These are phyloP conservation scores for Blastocystis sp. DNA, from an alignment of 352 stramenopile species.

Conservation along the genomic window DNA sequence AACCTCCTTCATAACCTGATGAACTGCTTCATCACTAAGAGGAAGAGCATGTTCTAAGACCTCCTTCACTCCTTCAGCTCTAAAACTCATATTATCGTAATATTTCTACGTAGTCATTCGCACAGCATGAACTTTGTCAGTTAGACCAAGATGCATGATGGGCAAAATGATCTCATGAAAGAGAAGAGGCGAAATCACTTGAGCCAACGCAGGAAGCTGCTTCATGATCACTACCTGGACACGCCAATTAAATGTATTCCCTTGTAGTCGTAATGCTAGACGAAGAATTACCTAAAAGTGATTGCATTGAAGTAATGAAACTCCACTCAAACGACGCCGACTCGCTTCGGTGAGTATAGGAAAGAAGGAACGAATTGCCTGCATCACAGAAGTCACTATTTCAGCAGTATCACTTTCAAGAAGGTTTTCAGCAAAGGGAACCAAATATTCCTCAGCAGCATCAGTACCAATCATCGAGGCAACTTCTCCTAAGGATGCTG, in stretches of 20 bases:
- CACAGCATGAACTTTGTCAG: neutral
- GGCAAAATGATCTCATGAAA: neutral
- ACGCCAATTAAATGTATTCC: constrained; percentile 30
- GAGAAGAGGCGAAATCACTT: neutral
- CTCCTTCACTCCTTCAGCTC: neutral
- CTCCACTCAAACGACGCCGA: neutral
- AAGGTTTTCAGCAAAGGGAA: neutral
- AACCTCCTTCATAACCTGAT: neutral
- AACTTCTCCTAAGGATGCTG: neutral
- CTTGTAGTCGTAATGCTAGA: neutral
- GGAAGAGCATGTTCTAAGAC: neutral
- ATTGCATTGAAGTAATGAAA: neutral
- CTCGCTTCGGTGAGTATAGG: neutral
- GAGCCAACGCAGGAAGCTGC: neutral
- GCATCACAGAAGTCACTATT: neutral
- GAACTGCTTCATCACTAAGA: neutral
- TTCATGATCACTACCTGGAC: neutral
- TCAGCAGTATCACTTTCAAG: constrained; percentile 16
- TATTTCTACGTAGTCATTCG: neutral
- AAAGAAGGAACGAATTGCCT: neutral
- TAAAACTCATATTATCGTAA: neutral
- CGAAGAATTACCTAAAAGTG: neutral
- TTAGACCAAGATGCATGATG: constrained; percentile 1
- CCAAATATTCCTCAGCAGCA: neutral
- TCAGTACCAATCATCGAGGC: neutral